These are phyloP conservation scores for Pseudevernia furfuracea DNA, from an alignment of 495 filamentous ascomycete species.

Conservation along the genomic window DNA sequence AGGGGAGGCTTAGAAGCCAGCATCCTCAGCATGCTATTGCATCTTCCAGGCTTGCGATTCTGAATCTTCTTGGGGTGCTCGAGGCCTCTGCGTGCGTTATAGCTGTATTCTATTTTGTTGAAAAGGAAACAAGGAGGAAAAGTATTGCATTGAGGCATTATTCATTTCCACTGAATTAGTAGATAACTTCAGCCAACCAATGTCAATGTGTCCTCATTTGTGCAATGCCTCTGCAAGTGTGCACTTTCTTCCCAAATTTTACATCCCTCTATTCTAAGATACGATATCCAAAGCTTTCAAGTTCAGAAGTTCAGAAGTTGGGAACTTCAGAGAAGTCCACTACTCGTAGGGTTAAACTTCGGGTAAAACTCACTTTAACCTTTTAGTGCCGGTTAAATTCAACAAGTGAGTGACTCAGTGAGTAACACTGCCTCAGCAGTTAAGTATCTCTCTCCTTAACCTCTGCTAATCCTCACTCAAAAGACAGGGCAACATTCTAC, in stretches of 20 bases:
- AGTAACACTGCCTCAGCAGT: not conserved
- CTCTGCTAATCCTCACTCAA: not conserved
- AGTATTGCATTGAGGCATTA: not conserved
- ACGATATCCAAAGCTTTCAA: not conserved
- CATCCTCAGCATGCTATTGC: not conserved
- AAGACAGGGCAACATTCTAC: not conserved
- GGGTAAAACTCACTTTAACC: not conserved
- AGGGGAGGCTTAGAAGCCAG: not conserved
- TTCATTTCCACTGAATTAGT: not conserved
- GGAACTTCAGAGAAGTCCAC: too few relatives aligned
- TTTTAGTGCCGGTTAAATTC: not conserved
- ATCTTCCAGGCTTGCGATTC: not conserved
- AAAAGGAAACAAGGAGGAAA: not conserved
- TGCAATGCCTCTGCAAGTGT: not conserved
- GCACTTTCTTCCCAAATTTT: not conserved
- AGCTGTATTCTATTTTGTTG: not conserved
- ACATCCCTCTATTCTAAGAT: not conserved
- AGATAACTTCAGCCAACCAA: not conserved
- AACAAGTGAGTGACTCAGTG: not conserved
- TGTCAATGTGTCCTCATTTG: not conserved
- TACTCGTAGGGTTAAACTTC: not conserved
- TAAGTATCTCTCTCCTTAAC: not conserved
- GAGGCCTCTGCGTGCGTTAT: not conserved
- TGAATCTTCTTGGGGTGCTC: not conserved
- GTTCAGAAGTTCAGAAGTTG: too few relatives aligned